Conservation (phyloP, 2,329 filamentous ascomycete species). For the Penicillium sumatraense region DNA sequence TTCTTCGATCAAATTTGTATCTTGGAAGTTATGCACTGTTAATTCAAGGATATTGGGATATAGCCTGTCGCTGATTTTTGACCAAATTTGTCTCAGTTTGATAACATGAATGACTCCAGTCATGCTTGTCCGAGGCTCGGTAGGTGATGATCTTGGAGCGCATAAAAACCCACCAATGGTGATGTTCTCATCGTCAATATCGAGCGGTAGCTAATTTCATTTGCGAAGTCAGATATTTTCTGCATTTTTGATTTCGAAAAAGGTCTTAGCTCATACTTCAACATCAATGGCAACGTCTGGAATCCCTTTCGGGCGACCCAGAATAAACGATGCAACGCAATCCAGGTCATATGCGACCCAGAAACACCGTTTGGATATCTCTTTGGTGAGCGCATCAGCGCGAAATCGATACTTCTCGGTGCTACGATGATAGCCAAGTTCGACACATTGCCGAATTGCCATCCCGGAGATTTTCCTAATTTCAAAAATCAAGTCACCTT, state of each 20-base stretch:
- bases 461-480: slow-evolving; percentile 39
- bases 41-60: slow-evolving; percentile 16
- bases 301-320: slow-evolving; percentile 36
- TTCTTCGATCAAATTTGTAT: slow-evolving; percentile 11
- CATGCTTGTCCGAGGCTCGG: slow-evolving; percentile 24
- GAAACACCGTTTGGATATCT: slow-evolving; percentile 39
- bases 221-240: no score
- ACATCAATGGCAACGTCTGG: slow-evolving; percentile 30
- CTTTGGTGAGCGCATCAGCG: slow-evolving; percentile 24
- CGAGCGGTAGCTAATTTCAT: slow-evolving; percentile 15
- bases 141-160: slow-evolving; percentile 6
- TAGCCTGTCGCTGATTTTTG: slow-evolving; percentile 24
- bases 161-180: slow-evolving; percentile 6
- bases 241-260: no score
- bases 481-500: not conserved
- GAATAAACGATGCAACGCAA: slow-evolving; percentile 34
- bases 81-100: slow-evolving; percentile 30
- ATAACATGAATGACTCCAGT: slow-evolving; percentile 32
- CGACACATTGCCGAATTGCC: slow-evolving; percentile 41
- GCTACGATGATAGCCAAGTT: slow-evolving; percentile 36
- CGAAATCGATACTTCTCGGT: slow-evolving; percentile 13
- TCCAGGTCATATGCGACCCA: slow-evolving; percentile 42
- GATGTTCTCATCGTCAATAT: slow-evolving; percentile 19
- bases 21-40: slow-evolving; percentile 17
- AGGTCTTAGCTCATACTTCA: slow-evolving; percentile 26